These are phyloP conservation scores for Nematodospora valgi DNA, from an alignment of 805 yeast genomes.

Conservation along the genomic window DNA sequence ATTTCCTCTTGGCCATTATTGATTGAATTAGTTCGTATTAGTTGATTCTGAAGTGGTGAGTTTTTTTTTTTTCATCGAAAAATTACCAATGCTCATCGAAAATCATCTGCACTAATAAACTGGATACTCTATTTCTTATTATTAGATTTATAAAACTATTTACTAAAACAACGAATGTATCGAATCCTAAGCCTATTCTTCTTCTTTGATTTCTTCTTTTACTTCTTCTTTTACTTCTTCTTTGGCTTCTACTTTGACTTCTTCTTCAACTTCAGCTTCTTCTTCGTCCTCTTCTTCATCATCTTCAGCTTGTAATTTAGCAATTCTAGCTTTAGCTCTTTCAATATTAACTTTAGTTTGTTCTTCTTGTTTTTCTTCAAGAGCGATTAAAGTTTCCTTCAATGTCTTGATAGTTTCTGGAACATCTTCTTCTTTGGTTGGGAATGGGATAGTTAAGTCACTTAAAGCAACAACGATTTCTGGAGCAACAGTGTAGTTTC, in stretches of 20 bases:
- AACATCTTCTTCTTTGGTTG: constrained; percentile 71
- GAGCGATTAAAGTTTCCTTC: constrained; percentile 67
- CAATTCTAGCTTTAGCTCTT: constrained; percentile 73
- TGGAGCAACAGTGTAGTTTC: constrained; percentile 71
- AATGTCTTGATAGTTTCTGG: constrained; percentile 61
- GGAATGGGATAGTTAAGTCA: constrained; percentile 74
- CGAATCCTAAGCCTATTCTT: background rate
- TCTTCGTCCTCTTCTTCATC: constrained; percentile 13
- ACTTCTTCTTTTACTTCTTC: constrained; percentile 25
- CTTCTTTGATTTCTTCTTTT: constrained; percentile 8
- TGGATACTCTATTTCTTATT: too few species aligned
- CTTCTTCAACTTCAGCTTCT: constrained; percentile 8
- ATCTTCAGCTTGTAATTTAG: constrained; percentile 56
- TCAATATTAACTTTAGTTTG: constrained; percentile 74
- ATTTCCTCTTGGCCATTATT: constrained; percentile 24
- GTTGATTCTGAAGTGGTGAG: too few species aligned
- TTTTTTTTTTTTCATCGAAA: constrained; percentile 2
- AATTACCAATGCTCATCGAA: constrained; percentile 1
- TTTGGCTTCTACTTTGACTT: constrained; percentile 6
- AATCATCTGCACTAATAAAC: too few species aligned
- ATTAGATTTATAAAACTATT: background rate
- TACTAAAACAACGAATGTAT: background rate
- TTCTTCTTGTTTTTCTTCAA: constrained; percentile 70
- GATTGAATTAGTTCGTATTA: constrained; percentile 10
- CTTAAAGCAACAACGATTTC: constrained; percentile 73